Evolutionary conservation across 805 yeast genomes (phyloP).

Genomic region (Lipomyces yamadae): DNA sequence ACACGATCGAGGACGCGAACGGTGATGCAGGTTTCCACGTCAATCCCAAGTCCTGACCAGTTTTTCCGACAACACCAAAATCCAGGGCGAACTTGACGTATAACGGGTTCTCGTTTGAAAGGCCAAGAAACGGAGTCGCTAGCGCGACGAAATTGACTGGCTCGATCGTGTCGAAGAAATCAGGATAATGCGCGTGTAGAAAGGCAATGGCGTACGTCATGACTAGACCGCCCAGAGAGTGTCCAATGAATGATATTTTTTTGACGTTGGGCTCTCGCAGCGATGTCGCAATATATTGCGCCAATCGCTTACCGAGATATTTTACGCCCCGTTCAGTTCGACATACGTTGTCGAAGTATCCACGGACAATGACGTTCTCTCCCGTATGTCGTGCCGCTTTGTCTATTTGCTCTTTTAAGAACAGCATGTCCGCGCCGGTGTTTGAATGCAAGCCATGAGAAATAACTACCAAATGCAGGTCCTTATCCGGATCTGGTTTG

Average conservation of each 20-base stretch:
- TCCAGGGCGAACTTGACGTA: constrained; percentile 83
- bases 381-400: constrained; percentile 50
- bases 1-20: constrained; percentile 23
- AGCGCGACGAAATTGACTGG: constrained; percentile 82
- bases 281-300: constrained; percentile 60
- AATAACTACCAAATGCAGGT: constrained; percentile 79
- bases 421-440: constrained; percentile 86
- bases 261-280: constrained; percentile 50
- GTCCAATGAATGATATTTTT: constrained; percentile 80
- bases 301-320: constrained; percentile 80
- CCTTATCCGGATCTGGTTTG: constrained; percentile 53
- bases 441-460: constrained; percentile 95
- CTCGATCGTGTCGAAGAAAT: constrained; percentile 64
- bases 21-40: constrained; percentile 47
- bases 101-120: constrained; percentile 83
- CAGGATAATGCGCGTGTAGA: constrained; percentile 64
- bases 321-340: constrained; percentile 88
- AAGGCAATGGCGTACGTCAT: constrained; percentile 91
- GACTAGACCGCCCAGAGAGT: constrained; percentile 90
- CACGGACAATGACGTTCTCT: constrained; percentile 78
- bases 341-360: constrained; percentile 81
- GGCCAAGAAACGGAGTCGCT: constrained; percentile 89
- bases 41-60: constrained; percentile 89
- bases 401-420: constrained; percentile 79
- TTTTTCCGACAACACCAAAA: constrained; percentile 87